Conservation (phyloP, 768 basidiomycete species). For the Leccinum ochraceum region DNA sequence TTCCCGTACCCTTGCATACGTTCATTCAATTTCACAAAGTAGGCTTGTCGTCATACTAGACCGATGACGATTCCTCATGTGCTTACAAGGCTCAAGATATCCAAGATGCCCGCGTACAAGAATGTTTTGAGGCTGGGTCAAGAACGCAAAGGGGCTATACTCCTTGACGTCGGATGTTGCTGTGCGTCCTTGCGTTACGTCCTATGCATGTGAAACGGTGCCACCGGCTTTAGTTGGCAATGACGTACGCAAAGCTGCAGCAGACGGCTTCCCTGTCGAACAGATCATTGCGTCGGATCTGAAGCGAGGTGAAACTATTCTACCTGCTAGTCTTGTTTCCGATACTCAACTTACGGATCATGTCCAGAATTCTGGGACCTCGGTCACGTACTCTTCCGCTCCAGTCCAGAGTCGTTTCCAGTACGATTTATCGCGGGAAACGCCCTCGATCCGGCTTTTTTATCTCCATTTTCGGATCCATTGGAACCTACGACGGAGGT, state of each 20-base stretch:
- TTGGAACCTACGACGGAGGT: slow-evolving; percentile 25
- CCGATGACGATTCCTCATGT: not conserved
- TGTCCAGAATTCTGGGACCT: slow-evolving; percentile 57
- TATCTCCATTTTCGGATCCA: slow-evolving; percentile 31
- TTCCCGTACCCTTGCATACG: slow-evolving; percentile 27
- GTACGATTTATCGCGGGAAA: slow-evolving; percentile 58
- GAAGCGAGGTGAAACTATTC: slow-evolving; percentile 30
- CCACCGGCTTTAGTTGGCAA: slow-evolving; percentile 38
- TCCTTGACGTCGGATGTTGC: slow-evolving; percentile 49
- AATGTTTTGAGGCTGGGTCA: slow-evolving; percentile 37
- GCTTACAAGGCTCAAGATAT: slow-evolving; percentile 23
- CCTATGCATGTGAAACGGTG: not conserved
- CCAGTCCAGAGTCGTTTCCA: slow-evolving; percentile 52
- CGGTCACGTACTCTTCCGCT: slow-evolving; percentile 61
- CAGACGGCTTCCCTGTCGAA: slow-evolving; percentile 42
- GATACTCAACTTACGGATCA: not conserved
- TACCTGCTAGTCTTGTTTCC: not conserved
- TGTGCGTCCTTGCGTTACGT: slow-evolving; percentile 27
- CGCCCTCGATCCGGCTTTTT: slow-evolving; percentile 46
- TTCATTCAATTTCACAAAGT: slow-evolving; percentile 21
- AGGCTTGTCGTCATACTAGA: not conserved
- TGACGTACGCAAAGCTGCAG: slow-evolving; percentile 41
- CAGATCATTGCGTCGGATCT: slow-evolving; percentile 43
- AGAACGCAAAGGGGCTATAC: slow-evolving; percentile 37
- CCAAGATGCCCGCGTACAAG: slow-evolving; percentile 21